These are phyloP conservation scores for Coemansia sp. DNA, from an alignment of 192 early-diverging fungal species.

Conservation along the genomic window DNA sequence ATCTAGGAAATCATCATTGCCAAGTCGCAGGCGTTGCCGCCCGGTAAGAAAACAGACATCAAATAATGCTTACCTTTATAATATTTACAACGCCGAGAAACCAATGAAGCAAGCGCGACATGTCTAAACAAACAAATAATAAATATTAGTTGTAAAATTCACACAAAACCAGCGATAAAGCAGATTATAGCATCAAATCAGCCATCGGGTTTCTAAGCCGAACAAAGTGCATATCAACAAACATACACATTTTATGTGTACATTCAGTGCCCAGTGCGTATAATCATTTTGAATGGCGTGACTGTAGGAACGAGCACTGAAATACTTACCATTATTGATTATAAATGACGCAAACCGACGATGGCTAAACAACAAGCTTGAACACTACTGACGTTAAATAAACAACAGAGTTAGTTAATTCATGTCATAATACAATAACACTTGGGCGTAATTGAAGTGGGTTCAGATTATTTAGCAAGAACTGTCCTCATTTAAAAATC, in stretches of 20 bases:
- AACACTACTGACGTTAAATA: background rate
- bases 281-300: slow-evolving; percentile 52
- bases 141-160: background rate
- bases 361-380: background rate
- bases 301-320: slow-evolving; percentile 3
- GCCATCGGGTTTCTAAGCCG: slow-evolving; percentile 53
- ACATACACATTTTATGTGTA: slow-evolving; percentile 19
- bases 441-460: background rate
- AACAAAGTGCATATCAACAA: slow-evolving; percentile 46
- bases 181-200: slow-evolving; percentile 12
- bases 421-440: background rate
- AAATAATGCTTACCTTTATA: background rate
- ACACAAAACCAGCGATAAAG: background rate
- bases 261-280: slow-evolving; percentile 71
- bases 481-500: slow-evolving; percentile 64
- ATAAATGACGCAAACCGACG: background rate
- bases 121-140: background rate
- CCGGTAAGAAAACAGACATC: background rate
- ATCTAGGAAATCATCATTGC: slow-evolving; percentile 72
- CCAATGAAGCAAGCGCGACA: background rate
- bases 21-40: slow-evolving; percentile 7
- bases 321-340: slow-evolving; percentile 1
- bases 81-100: too few species aligned
- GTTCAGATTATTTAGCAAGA: slow-evolving; percentile 57
- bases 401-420: slow-evolving; percentile 13